Conservation (phyloP, 1,284 basidiomycete species). For the Vanrija humicola region DNA sequence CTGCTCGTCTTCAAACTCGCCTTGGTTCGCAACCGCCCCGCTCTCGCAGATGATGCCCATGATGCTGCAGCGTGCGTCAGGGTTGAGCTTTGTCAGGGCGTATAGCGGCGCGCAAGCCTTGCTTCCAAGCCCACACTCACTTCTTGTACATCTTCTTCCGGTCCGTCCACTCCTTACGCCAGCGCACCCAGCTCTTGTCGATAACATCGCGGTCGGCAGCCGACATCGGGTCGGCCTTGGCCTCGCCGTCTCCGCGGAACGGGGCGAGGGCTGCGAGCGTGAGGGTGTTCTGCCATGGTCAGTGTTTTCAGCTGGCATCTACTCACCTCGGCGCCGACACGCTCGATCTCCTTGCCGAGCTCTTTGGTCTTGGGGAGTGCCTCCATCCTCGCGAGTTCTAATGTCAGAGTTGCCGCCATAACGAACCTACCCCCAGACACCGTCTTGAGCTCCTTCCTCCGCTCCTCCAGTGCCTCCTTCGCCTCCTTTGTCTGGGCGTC, state of each 20-base stretch:
- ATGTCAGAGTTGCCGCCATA: neutral
- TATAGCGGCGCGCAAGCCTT: too few relatives aligned
- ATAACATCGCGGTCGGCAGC: slow-evolving; percentile 39
- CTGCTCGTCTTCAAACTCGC: slow-evolving; percentile 41
- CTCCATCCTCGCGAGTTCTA: slow-evolving; percentile 64
- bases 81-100: too few relatives aligned
- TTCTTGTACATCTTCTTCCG: slow-evolving; percentile 44
- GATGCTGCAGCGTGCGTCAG: slow-evolving; percentile 20
- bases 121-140: slow-evolving; percentile 21
- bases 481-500: slow-evolving; percentile 56
- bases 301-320: neutral
- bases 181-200: slow-evolving; percentile 40
- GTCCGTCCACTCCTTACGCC: slow-evolving; percentile 46
- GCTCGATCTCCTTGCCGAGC: slow-evolving; percentile 48
- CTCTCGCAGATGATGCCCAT: slow-evolving; percentile 32
- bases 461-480: slow-evolving; percentile 61
- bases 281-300: slow-evolving; percentile 27
- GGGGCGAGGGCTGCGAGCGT: slow-evolving; percentile 27
- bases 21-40: slow-evolving; percentile 18
- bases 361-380: slow-evolving; percentile 64
- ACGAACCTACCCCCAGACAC: slow-evolving; percentile 54
- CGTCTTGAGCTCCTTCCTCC: slow-evolving; percentile 58
- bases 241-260: slow-evolving; percentile 13
- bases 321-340: slow-evolving; percentile 36
- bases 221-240: slow-evolving; percentile 23